Base-by-base conservation (phyloP, 2,329 filamentous ascomycete genomes). In the Elsinoe australis region DNA sequence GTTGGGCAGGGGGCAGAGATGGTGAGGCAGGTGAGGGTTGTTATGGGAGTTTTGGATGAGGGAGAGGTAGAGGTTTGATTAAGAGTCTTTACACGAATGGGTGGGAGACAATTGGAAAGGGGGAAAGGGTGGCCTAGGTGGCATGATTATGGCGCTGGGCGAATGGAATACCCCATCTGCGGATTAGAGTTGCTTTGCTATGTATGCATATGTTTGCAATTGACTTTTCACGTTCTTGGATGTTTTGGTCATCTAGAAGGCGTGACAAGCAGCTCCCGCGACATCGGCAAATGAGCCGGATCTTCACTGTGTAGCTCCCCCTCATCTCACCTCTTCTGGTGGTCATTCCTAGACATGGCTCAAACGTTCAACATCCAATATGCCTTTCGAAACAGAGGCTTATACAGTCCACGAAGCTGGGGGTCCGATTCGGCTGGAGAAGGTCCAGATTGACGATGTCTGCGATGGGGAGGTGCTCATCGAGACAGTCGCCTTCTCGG, bases 51-150 rank as follows among this genome's bases (percentile, higher is more conserved):
- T 66, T 68, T 98, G 61, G 90, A 98, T 66, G 92, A 98, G 65
- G 88, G 87, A 1, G 92, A 98, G 72, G 85, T 92, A 65, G 71
- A 95, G 55, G 84, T 94, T n/a, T n/a, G n/a, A n/a, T n/a, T n/a
- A n/a, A n/a, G n/a, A n/a, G n/a, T n/a, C n/a, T n/a, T n/a, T n/a
- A n/a, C n/a, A n/a, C n/a, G n/a, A n/a, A n/a, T n/a, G n/a, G n/a
- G n/a, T n/a, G n/a, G n/a, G n/a, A n/a, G n/a, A n/a, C n/a, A n/a
- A n/a, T n/a, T n/a, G n/a, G n/a, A n/a, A n/a, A n/a, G n/a, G n/a
- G n/a, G n/a, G n/a, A n/a, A n/a, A n/a, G n/a, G n/a, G n/a, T n/a
- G n/a, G n/a, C n/a, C n/a, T n/a, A n/a, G n/a, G n/a, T n/a, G n/a
- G n/a, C n/a, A n/a, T n/a, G n/a, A n/a, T n/a, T n/a, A n/a, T n/a